These are phyloP conservation scores for Fusarium clavum DNA, from an alignment of 2,329 filamentous ascomycete genomes.

Conservation along the genomic window DNA sequence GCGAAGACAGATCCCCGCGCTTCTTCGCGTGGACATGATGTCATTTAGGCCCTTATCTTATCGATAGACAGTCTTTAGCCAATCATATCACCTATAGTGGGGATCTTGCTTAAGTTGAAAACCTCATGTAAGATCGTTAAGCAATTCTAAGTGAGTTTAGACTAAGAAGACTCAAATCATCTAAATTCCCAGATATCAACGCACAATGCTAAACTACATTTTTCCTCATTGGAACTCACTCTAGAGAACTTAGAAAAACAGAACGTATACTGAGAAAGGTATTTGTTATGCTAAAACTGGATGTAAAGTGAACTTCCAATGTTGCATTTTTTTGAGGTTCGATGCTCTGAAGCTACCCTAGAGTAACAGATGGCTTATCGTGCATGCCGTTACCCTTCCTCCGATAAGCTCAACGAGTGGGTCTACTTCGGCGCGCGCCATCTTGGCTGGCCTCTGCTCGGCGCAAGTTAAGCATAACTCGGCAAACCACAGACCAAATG, in stretches of 20 bases:
- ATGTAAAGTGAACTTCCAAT: fast-evolving
- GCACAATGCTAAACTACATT: background rate
- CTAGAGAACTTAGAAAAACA: fast-evolving
- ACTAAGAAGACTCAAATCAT: background rate
- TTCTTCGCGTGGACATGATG: background rate
- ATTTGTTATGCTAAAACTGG: background rate
- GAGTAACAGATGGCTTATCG: fast-evolving
- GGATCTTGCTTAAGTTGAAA: fast-evolving
- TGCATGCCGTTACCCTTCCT: background rate
- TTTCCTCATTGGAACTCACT: background rate
- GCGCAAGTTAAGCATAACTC: background rate
- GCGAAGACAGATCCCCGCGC: background rate
- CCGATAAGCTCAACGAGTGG: constrained; percentile 15
- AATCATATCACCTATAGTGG: fast-evolving
- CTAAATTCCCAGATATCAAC: background rate
- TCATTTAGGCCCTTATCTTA: background rate
- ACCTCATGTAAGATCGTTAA: fast-evolving
- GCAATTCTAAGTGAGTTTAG: fast-evolving
- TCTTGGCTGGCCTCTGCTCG: background rate
- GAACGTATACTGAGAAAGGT: fast-evolving
- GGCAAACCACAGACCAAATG: background rate
- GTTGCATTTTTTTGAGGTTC: background rate
- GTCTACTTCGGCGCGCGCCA: background rate
- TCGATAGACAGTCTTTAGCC: fast-evolving
- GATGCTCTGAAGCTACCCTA: background rate